These are phyloP conservation scores for Leishmania lainsoni DNA, from an alignment of 208 protist genomes.

Conservation along the genomic window DNA sequence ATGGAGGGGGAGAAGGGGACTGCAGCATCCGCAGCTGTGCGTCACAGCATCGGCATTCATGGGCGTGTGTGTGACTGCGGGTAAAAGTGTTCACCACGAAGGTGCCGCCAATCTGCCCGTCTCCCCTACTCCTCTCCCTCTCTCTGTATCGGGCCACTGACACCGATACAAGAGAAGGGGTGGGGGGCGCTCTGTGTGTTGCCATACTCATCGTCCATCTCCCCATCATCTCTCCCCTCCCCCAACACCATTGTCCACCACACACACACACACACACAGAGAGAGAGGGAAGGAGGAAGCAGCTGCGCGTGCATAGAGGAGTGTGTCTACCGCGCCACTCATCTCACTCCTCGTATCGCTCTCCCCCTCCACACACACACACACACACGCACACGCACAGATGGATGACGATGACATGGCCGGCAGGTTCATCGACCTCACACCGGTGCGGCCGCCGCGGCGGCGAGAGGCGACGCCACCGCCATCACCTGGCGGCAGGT, in stretches of 20 bases:
- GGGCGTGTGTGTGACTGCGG: neutral
- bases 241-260: neutral
- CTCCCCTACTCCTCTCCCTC: neutral
- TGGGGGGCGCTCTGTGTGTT: neutral
- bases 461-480: conserved; percentile 17
- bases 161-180: too few relatives aligned
- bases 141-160: too few relatives aligned
- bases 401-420: conserved; percentile 43
- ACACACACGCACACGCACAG: neutral
- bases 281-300: neutral
- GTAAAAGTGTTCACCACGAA: neutral
- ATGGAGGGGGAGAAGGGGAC: neutral
- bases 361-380: neutral
- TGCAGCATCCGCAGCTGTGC: too few relatives aligned
- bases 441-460: conserved; percentile 52
- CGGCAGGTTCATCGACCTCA: conserved; percentile 50
- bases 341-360: neutral
- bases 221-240: neutral
- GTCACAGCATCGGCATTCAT: neutral
- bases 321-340: neutral
- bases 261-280: neutral
- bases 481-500: neutral
- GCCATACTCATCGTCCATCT: neutral
- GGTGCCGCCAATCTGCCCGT: neutral
- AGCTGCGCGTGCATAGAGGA: neutral